Evolutionary conservation across 768 basidiomycete genomes (phyloP).

Genomic region (Cyclocybe aegerita): DNA sequence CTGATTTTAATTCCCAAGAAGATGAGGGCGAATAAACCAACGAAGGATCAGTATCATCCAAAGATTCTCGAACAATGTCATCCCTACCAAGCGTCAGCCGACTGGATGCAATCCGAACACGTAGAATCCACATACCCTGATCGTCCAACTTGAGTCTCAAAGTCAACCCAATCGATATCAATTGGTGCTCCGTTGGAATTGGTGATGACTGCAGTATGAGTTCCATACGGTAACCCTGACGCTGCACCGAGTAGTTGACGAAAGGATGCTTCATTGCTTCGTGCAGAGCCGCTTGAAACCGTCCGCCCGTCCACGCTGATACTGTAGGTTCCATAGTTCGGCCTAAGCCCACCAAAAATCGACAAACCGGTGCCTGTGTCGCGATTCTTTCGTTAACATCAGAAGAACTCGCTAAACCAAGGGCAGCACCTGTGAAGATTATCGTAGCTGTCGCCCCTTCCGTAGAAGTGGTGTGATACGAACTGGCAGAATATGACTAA

Average conservation of each 20-base stretch:
- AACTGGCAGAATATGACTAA: conserved; percentile 43
- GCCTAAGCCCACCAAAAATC: conserved; percentile 45
- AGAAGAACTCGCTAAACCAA: conserved; percentile 1
- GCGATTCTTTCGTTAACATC: not conserved
- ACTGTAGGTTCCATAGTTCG: conserved; percentile 47
- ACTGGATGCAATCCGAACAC: not conserved
- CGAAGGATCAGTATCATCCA: conserved; percentile 40
- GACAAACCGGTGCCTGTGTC: conserved; percentile 48
- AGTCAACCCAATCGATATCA: conserved; percentile 51
- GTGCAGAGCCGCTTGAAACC: conserved; percentile 33
- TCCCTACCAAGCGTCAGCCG: conserved; percentile 12
- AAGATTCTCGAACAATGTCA: conserved; percentile 24
- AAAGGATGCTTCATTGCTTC: conserved; percentile 21
- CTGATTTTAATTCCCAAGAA: conserved; percentile 33
- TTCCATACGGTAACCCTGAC: conserved; percentile 41
- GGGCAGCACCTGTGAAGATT: conserved; percentile 42
- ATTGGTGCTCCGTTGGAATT: conserved; percentile 42
- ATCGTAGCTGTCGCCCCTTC: conserved; percentile 50
- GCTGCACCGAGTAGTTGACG: conserved; percentile 43
- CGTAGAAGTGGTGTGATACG: conserved; percentile 42
- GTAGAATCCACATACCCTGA: conserved; percentile 30
- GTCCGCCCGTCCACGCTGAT: conserved; percentile 43
- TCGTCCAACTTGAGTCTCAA: conserved; percentile 37
- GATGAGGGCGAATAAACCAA: conserved; percentile 38
- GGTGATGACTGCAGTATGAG: conserved; percentile 47